Evolutionary conservation across 2,329 filamentous ascomycete genomes (phyloP), one percentile per base, ranked within the genome.

Genomic region (Colletotrichum limetticola): DNA sequence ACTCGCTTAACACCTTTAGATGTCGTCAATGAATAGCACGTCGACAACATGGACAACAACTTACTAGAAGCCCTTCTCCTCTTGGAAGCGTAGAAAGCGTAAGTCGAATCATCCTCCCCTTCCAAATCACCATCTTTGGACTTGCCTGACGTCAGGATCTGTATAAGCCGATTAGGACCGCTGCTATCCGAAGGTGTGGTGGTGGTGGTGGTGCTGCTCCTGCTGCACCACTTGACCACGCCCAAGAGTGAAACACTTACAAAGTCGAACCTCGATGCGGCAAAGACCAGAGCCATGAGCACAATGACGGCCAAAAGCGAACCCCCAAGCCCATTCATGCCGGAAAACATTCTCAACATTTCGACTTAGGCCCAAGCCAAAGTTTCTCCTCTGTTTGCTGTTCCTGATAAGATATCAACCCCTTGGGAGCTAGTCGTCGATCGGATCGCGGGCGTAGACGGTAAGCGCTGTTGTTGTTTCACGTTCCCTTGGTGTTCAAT

Each of bases 341-440:
- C 59, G 24, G 57, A 42, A 58, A 75, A 69, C 59, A 73, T 74
- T 55, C 66, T 71, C 65, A 75, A 61, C 74, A 75, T 75, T 8
- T 62, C 19, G 42, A 49, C 42, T 22, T 5, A 49, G 42, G 42
- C 5, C 42, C 19, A 49, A 49, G 42, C 42, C 42, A 49, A 22
- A 49, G 62, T 16, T 30, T 26, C 16, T 14, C 7, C 5, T 26
- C 9, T 46, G 3, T 28, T 52, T 9, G 37, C 22, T 30, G 53
- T 46, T 49, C 24, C 16, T 37, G 62, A 19, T 35, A 12, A 49
- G 42, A 22, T 16, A 26, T 4, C 46, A n/a, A 52, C 30, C 12
- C 30, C 32, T 11, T 4, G 2, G 37, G 37, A 11, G 28, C 24
- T 28, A 26, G 32, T 30, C 12, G 28, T 28, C 30, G 22, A 55